Evolutionary conservation across 176 grass and related monocot species (phyloP).

Genomic region (Puccinellia tenuiflora): DNA sequence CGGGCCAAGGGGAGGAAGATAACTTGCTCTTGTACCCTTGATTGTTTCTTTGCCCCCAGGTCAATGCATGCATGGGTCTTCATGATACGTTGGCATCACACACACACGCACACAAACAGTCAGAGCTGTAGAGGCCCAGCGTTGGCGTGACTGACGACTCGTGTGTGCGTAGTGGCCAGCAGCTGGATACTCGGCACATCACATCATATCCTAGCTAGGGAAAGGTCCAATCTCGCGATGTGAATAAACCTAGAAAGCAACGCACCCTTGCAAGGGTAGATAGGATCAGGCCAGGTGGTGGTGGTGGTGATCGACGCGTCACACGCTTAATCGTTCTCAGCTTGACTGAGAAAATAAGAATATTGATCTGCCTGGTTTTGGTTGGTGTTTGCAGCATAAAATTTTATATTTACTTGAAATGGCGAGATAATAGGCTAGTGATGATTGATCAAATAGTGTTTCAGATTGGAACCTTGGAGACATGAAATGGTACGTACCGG

Average conservation of each 20-base stretch:
- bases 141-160: neutral
- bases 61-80: slow-evolving; percentile 11
- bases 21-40: neutral
- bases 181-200: neutral
- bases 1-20: neutral
- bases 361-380: neutral
- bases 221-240: neutral
- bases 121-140: neutral
- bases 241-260: neutral
- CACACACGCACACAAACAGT: slow-evolving; percentile 5
- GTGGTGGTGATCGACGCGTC: neutral
- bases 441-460: neutral
- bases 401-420: neutral
- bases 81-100: neutral
- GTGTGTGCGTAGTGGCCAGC: neutral
- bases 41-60: neutral
- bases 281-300: neutral
- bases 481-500: neutral
- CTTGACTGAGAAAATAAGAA: neutral
- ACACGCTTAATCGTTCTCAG: neutral
- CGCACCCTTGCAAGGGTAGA: neutral
- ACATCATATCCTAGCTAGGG: neutral
- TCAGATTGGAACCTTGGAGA: neutral
- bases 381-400: neutral
- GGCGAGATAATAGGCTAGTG: neutral